A percentile compares a stretch with the other conserved stretches of the same genome.
phyloP scores from a whole-genome alignment of 345 rosid genomes.

The Populus pruinosa region DNA sequence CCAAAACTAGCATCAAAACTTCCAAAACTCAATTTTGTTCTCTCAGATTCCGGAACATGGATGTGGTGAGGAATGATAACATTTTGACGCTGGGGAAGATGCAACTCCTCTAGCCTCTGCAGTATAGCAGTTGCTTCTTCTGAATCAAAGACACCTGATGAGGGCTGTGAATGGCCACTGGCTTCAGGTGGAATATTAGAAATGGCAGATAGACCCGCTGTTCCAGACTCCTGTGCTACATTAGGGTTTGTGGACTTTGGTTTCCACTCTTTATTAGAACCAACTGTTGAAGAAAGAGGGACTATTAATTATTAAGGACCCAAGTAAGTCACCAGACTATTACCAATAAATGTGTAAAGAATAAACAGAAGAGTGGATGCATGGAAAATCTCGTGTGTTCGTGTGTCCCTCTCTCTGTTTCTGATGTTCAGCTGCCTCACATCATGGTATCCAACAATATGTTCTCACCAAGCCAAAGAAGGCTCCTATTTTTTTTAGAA shows the following conservation, averaged over 20 bases:
- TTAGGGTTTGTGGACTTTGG: conserved; percentile 63
- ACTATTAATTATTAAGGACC: conserved; percentile 14
- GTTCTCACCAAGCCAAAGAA: background rate
- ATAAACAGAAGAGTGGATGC: background rate
- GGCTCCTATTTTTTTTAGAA: background rate
- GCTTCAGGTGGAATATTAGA: conserved; percentile 44
- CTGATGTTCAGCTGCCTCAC: background rate
- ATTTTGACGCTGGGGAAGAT: conserved; percentile 72
- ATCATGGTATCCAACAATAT: background rate
- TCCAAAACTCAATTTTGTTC: conserved; percentile 87
- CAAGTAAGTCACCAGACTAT: background rate
- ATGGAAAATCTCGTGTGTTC: background rate
- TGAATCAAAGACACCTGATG: conserved; percentile 39
- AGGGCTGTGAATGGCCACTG: conserved; percentile 32
- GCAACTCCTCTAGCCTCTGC: conserved; percentile 71
- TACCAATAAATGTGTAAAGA: background rate
- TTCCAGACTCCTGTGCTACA: conserved; percentile 48
- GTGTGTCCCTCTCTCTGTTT: no score
- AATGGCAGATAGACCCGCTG: conserved; percentile 44
- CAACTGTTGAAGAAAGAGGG: conserved; percentile 40
- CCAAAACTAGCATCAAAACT: conserved; percentile 85
- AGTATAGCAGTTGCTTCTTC: conserved; percentile 60
- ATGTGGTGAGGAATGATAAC: conserved; percentile 91
- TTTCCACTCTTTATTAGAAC: conserved; percentile 81
- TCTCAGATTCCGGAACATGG: conserved; percentile 90